Conservation (phyloP, 2,329 filamentous ascomycete species). For the Pseudogymnoascus sp. region DNA sequence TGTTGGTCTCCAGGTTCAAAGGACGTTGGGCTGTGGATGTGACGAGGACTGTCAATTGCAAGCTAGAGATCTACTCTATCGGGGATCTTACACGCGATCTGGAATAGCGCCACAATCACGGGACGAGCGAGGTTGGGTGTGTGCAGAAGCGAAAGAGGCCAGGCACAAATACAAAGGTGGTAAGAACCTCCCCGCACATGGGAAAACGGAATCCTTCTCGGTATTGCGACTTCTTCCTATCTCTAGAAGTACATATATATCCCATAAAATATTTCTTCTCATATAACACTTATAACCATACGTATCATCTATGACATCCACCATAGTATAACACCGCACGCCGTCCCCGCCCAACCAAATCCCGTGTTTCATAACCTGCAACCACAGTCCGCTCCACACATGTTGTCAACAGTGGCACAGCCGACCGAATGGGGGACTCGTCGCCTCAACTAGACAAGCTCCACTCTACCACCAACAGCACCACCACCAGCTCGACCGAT, state of each 20-base stretch:
- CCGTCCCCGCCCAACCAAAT: background rate
- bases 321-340: background rate
- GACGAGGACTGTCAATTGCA: slow-evolving; percentile 1
- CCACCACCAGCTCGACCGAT: slow-evolving; percentile 3
- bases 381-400: slow-evolving; percentile 2
- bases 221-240: background rate
- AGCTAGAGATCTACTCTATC: slow-evolving; percentile 9
- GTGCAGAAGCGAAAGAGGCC: background rate
- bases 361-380: slow-evolving; percentile 5
- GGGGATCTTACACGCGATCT: slow-evolving; percentile 9
- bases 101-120: slow-evolving; percentile 9
- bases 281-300: background rate
- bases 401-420: slow-evolving; percentile 9
- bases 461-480: slow-evolving; percentile 3
- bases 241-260: background rate
- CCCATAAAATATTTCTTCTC: background rate
- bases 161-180: slow-evolving; percentile 1
- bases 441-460: slow-evolving; percentile 3
- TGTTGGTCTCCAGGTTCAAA: background rate
- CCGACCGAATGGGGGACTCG: slow-evolving; percentile 9
- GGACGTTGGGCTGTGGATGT: slow-evolving; percentile 6
- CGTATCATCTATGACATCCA: background rate
- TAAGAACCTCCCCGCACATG: background rate
- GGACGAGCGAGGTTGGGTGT: background rate
- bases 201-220: background rate